A percentile compares a stretch with the other conserved stretches of the same genome.
Conservation (phyloP, 371 early-diverging fungal species). For the Mortierella sp. region DNA sequence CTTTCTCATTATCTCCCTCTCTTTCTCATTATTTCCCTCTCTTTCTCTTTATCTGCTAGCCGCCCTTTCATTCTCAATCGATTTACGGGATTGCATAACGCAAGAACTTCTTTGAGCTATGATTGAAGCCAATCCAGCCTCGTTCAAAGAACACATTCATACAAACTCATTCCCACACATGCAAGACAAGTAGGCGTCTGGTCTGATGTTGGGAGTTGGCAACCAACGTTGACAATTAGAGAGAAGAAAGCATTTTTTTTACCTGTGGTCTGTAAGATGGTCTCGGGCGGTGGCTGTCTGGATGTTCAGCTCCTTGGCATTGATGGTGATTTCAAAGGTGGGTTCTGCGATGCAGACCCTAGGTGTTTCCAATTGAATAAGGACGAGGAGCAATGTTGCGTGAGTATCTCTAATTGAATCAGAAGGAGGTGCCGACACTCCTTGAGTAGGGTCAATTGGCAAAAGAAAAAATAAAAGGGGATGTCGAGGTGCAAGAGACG, state of each 20-base stretch:
- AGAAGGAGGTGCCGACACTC: background rate
- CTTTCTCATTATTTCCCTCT: background rate
- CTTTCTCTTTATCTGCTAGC: background rate
- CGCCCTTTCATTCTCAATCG: background rate
- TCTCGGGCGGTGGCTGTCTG: slow-evolving; percentile 49
- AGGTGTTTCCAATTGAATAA: background rate
- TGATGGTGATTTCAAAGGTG: slow-evolving; percentile 36
- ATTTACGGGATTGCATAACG: background rate
- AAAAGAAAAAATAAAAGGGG: background rate
- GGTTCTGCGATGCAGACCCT: slow-evolving; percentile 53
- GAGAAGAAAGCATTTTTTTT: background rate
- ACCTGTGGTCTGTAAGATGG: slow-evolving; percentile 35
- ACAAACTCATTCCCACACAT: background rate
- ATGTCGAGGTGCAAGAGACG: background rate
- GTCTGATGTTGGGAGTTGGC: too few relatives aligned
- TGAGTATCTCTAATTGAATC: background rate
- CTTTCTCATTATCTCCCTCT: background rate
- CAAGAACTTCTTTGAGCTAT: background rate
- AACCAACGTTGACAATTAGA: background rate
- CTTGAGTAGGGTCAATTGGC: background rate
- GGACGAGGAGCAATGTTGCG: background rate
- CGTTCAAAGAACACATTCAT: background rate
- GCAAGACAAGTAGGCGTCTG: too few relatives aligned
- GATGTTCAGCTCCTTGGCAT: slow-evolving; percentile 57
- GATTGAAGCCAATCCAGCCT: background rate